Evolutionary conservation across 148 eudicot genomes (phyloP).

Genomic region (Suaeda aralocaspica): DNA sequence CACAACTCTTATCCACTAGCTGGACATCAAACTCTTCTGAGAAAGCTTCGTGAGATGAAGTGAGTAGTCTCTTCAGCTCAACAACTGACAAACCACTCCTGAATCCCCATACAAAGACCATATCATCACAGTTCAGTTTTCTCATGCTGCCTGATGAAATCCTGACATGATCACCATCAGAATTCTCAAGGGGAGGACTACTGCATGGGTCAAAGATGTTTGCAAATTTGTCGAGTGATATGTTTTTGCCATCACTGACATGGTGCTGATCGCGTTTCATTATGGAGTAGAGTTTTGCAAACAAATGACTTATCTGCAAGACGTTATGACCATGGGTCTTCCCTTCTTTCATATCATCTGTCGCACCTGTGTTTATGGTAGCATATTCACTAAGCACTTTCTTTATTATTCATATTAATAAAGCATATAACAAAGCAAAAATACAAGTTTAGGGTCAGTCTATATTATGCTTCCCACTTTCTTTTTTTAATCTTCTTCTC

Average conservation of each 20-base stretch:
- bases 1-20: constrained; percentile 68
- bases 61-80: constrained; percentile 47
- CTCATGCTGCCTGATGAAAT: constrained; percentile 41
- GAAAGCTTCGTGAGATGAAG: constrained; percentile 45
- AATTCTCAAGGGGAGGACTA: constrained; percentile 30
- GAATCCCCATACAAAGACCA: constrained; percentile 94
- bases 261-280: constrained; percentile 36
- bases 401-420: background rate
- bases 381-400: background rate
- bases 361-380: constrained; percentile 24
- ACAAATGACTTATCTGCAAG: constrained; percentile 61
- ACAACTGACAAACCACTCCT: constrained; percentile 41
- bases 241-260: constrained; percentile 17
- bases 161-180: constrained; percentile 37
- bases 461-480: too few relatives aligned
- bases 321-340: constrained; percentile 64
- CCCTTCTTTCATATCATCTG: constrained; percentile 43
- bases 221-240: constrained; percentile 38
- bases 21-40: constrained; percentile 65
- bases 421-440: background rate
- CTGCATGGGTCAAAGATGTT: constrained; percentile 39
- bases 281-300: constrained; percentile 64
- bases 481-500: too few relatives aligned
- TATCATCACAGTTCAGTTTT: constrained; percentile 43
- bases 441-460: background rate